Percentiles rank a stretch among this genome's conserved stretches.
Evolutionary conservation across 2,329 filamentous ascomycete genomes (phyloP).

Genomic region (Fusarium nelsonii): DNA sequence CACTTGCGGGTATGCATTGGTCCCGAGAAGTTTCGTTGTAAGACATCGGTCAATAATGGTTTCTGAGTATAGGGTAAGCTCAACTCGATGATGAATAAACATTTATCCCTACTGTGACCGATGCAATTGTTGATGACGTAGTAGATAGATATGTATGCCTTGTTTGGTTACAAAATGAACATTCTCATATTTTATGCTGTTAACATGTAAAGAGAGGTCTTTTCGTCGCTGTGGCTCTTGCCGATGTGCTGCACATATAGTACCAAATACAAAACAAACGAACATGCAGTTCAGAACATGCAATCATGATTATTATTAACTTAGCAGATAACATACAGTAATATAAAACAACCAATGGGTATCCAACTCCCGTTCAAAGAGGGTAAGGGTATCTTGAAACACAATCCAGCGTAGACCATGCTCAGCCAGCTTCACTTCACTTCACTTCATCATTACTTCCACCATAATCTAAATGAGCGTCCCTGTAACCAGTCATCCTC

Average conservation of each 20-base stretch:
- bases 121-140: too few relatives aligned
- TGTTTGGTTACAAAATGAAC: too few relatives aligned
- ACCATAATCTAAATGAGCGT: not conserved
- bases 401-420: not conserved
- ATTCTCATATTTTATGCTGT: too few relatives aligned
- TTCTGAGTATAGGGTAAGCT: conserved; percentile 11
- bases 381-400: conserved; percentile 44
- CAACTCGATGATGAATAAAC: not conserved
- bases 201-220: too few relatives aligned
- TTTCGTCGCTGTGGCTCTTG: too few relatives aligned
- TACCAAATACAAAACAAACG: too few relatives aligned
- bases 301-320: conserved; percentile 31
- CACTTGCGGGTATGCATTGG: not conserved
- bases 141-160: too few relatives aligned
- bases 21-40: not conserved
- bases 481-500: not conserved
- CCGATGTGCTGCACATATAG: too few relatives aligned
- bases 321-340: not conserved
- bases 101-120: not conserved
- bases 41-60: conserved; percentile 13
- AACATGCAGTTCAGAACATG: too few relatives aligned
- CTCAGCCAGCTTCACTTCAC: not conserved
- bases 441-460: not conserved
- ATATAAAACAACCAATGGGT: conserved; percentile 14
- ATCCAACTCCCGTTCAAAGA: conserved; percentile 40